These are phyloP conservation scores for Rhizopogon vulgaris DNA, from an alignment of 768 basidiomycete genomes.

Conservation along the genomic window DNA sequence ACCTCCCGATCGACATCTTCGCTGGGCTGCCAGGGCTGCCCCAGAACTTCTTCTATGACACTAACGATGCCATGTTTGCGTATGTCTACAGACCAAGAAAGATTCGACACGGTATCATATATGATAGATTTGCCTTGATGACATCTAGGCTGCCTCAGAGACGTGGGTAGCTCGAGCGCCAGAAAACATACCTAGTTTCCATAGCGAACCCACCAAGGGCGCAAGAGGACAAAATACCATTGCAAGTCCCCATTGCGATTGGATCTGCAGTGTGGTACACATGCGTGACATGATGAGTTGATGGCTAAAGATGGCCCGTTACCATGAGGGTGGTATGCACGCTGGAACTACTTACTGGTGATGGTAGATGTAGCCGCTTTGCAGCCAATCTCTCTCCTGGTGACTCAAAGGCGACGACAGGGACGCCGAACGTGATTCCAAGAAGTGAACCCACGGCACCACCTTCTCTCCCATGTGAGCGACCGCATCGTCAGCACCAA, in stretches of 20 bases:
- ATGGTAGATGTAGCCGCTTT: constrained; percentile 74
- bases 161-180: background rate
- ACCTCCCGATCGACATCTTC: constrained; percentile 59
- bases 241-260: constrained; percentile 86
- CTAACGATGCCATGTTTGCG: constrained; percentile 75
- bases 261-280: constrained; percentile 95
- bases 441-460: constrained; percentile 76
- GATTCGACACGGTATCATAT: constrained; percentile 87
- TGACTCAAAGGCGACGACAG: constrained; percentile 83
- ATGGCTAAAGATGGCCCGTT: constrained; percentile 41
- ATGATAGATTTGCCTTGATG: constrained; percentile 82
- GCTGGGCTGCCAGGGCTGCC: constrained; percentile 64
- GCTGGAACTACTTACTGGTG: constrained; percentile 49
- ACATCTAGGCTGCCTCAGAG: constrained; percentile 40
- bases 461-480: constrained; percentile 26
- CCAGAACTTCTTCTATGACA: constrained; percentile 70
- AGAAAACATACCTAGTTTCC: constrained; percentile 54
- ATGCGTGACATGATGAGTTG: constrained; percentile 77
- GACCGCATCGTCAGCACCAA: constrained; percentile 9
- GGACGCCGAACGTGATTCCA: constrained; percentile 83
- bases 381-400: constrained; percentile 85
- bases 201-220: constrained; percentile 86
- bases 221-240: constrained; percentile 74
- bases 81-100: constrained; percentile 81
- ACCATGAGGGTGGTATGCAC: background rate